Evolutionary conservation across 305 asterid genomes (phyloP).

Genomic region (Rubia peregrina): DNA sequence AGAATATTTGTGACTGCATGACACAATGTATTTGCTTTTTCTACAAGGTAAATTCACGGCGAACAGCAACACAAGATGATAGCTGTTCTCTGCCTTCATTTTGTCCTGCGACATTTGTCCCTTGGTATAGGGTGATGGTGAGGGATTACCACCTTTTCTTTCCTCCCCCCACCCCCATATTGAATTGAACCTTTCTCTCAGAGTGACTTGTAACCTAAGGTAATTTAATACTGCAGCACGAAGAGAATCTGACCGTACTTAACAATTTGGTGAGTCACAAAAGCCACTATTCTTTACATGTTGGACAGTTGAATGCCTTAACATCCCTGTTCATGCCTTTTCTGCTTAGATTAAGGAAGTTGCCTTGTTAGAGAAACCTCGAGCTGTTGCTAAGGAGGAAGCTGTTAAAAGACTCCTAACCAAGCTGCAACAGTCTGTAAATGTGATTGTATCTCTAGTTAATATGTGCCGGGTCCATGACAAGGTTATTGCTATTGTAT

Average conservation of each 20-base stretch:
- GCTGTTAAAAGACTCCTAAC: slow-evolving; percentile 45
- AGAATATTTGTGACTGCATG: background rate
- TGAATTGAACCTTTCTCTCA: slow-evolving; percentile 14
- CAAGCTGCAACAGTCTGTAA: slow-evolving; percentile 59
- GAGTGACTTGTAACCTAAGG: slow-evolving; percentile 24
- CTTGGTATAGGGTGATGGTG: slow-evolving; percentile 85
- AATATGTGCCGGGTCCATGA: slow-evolving; percentile 63
- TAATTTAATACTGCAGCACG: slow-evolving; percentile 53
- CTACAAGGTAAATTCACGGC: slow-evolving; percentile 44
- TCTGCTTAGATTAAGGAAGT: slow-evolving; percentile 56
- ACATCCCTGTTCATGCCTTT: slow-evolving; percentile 8
- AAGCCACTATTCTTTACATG: background rate
- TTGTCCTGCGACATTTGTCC: slow-evolving; percentile 54
- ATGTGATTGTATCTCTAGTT: slow-evolving; percentile 57
- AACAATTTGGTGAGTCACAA: slow-evolving; percentile 57
- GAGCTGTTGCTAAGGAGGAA: slow-evolving; percentile 40
- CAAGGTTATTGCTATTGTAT: slow-evolving; percentile 37
- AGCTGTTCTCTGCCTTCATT: slow-evolving; percentile 50
- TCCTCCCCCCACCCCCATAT: background rate
- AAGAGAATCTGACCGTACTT: slow-evolving; percentile 60
- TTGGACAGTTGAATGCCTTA: slow-evolving; percentile 7
- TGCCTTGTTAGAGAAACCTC: slow-evolving; percentile 46
- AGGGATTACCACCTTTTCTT: slow-evolving; percentile 18
- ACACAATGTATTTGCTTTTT: slow-evolving; percentile 18
- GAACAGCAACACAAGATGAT: slow-evolving; percentile 39